Conservation (phyloP, 1,139 yeast species). For the Saccharomyces hybrid region DNA sequence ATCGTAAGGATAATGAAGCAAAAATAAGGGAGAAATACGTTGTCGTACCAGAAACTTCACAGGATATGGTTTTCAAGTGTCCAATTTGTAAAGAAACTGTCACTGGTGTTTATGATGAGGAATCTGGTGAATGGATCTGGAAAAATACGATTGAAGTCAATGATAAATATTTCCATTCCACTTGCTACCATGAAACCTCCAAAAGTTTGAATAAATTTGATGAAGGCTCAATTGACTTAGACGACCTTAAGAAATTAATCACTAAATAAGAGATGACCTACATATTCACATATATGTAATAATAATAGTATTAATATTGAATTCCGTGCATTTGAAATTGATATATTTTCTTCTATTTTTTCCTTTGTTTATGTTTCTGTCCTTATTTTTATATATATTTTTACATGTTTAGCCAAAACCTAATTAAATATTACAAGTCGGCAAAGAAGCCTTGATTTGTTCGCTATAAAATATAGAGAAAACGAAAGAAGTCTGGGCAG, state of each 20-base stretch:
- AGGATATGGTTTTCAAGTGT: conserved; percentile 66
- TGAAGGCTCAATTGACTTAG: conserved; percentile 17
- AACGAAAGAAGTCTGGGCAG: background rate
- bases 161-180: conserved; percentile 73
- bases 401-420: background rate
- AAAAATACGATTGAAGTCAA: conserved; percentile 62
- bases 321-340: background rate
- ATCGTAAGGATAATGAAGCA: conserved; percentile 5
- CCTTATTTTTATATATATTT: background rate
- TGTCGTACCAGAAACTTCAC: conserved; percentile 63
- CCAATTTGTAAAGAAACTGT: conserved; percentile 82
- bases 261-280: background rate
- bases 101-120: conserved; percentile 77
- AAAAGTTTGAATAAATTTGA: conserved; percentile 27
- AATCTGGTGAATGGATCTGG: conserved; percentile 96
- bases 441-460: background rate
- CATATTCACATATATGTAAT: background rate
- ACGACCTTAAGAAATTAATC: conserved; percentile 18
- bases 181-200: conserved; percentile 71
- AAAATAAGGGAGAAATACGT: conserved; percentile 36
- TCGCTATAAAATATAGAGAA: too few relatives aligned
- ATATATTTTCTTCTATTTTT: background rate
- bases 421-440: background rate
- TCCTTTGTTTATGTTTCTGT: background rate
- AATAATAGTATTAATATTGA: background rate